Evolutionary conservation across 1,139 yeast species (phyloP).

Genomic region (Citeromyces hawaiiensis): DNA sequence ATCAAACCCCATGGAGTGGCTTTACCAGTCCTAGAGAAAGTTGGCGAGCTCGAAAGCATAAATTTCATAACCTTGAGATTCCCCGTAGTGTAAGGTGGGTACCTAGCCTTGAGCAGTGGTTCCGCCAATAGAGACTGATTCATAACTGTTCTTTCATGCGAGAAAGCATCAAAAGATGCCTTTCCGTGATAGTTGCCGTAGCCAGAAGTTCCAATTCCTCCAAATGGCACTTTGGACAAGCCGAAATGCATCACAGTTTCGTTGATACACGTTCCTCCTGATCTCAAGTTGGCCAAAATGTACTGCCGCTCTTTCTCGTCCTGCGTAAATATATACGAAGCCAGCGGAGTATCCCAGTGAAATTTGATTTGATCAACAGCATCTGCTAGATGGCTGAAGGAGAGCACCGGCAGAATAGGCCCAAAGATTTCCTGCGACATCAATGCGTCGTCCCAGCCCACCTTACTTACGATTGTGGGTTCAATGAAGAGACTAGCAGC

Average conservation of each 20-base stretch:
- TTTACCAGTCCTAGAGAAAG: slow-evolving; percentile 10
- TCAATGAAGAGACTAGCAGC: slow-evolving; percentile 34
- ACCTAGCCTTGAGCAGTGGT: slow-evolving; percentile 39
- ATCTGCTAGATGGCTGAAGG: slow-evolving; percentile 31
- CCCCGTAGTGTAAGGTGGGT: slow-evolving; percentile 44
- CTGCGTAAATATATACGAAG: slow-evolving; percentile 61
- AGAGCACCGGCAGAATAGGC: slow-evolving; percentile 68
- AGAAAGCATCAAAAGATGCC: slow-evolving; percentile 57
- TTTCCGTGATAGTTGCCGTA: slow-evolving; percentile 72
- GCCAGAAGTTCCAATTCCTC: slow-evolving; percentile 85
- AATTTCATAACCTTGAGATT: slow-evolving; percentile 19
- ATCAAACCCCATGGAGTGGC: neutral
- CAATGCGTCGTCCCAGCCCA: slow-evolving; percentile 49
- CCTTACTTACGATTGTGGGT: slow-evolving; percentile 64
- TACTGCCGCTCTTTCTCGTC: slow-evolving; percentile 34
- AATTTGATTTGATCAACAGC: slow-evolving; percentile 34
- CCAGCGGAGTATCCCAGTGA: slow-evolving; percentile 77
- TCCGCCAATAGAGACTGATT: slow-evolving; percentile 64
- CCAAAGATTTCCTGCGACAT: slow-evolving; percentile 80
- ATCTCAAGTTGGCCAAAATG: slow-evolving; percentile 42
- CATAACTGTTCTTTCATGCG: slow-evolving; percentile 63
- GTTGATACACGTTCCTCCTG: slow-evolving; percentile 65
- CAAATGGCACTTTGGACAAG: slow-evolving; percentile 69
- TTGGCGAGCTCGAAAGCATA: neutral
- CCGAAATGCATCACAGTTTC: slow-evolving; percentile 68